A percentile compares a stretch with the other conserved stretches of the same genome.
These are phyloP conservation scores for Triadica sebifera DNA, from an alignment of 345 rosid genomes.

Conservation along the genomic window DNA sequence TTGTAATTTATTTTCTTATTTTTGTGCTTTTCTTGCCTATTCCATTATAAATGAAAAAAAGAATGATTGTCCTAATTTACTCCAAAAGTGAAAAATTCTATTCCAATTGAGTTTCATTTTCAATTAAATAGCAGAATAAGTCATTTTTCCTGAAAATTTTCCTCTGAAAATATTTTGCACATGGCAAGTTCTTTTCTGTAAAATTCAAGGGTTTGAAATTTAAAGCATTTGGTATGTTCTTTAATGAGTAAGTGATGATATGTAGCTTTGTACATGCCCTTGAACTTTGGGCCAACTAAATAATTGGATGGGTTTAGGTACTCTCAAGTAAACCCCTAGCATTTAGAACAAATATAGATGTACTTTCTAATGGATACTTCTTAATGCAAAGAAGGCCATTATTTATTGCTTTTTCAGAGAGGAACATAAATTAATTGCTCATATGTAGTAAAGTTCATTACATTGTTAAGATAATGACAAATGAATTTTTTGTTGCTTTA, in stretches of 20 bases:
- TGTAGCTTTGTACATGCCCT: not conserved
- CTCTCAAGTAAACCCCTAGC: not conserved
- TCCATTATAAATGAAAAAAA: not conserved
- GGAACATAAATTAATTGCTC: not conserved
- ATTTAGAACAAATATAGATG: not conserved
- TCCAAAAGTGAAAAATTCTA: not conserved
- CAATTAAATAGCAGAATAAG: not conserved
- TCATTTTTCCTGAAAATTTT: not conserved
- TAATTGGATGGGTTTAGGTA: not conserved
- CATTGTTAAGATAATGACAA: not conserved
- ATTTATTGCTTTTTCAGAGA: not conserved
- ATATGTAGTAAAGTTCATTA: not conserved
- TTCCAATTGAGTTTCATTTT: not conserved
- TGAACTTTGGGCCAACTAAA: not conserved
- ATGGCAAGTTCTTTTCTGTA: not conserved
- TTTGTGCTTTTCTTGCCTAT: not conserved
- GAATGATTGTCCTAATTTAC: not conserved
- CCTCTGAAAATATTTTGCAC: not conserved
- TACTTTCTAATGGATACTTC: not conserved
- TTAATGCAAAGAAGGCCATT: not conserved
- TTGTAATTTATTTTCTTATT: not conserved
- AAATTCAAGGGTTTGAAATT: not conserved
- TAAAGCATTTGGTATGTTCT: not conserved
- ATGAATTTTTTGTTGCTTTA: constrained; percentile 5
- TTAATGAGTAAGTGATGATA: not conserved